A percentile compares a stretch with the other conserved stretches of the same genome.
These are phyloP conservation scores for Podospora pseudocomata DNA, from an alignment of 495 filamentous ascomycete species.

Conservation along the genomic window DNA sequence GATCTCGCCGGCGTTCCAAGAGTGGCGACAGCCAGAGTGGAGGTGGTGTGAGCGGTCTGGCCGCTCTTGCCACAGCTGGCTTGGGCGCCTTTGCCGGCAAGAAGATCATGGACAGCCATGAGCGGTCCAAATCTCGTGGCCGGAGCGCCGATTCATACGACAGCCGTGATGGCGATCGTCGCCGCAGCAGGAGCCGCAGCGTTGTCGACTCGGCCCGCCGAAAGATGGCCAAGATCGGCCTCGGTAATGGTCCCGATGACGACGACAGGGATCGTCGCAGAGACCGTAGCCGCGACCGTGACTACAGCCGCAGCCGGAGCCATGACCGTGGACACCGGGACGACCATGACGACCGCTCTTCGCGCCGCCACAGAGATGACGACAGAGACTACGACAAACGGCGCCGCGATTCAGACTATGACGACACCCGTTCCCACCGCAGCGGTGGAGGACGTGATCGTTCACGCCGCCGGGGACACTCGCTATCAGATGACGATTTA, in stretches of 20 bases:
- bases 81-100: slow-evolving; percentile 78
- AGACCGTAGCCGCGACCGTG: slow-evolving; percentile 31
- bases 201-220: slow-evolving; percentile 44
- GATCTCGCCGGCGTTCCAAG: slow-evolving; percentile 51
- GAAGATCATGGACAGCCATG: slow-evolving; percentile 65
- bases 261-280: slow-evolving; percentile 35
- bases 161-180: slow-evolving; percentile 40
- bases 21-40: slow-evolving; percentile 34
- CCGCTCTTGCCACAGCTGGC: slow-evolving; percentile 69
- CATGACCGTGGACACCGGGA: slow-evolving; percentile 33
- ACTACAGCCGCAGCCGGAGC: slow-evolving; percentile 28
- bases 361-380: slow-evolving; percentile 31
- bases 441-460: slow-evolving; percentile 36
- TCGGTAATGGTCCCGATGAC: slow-evolving; percentile 46
- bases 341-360: slow-evolving; percentile 44
- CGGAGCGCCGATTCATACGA: slow-evolving; percentile 50
- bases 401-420: slow-evolving; percentile 54
- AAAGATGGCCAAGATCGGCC: slow-evolving; percentile 44
- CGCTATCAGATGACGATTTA: slow-evolving; percentile 52
- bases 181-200: slow-evolving; percentile 50
- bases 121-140: slow-evolving; percentile 57
- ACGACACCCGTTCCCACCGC: slow-evolving; percentile 42
- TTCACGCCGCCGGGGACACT: slow-evolving; percentile 30
- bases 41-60: slow-evolving; percentile 50
- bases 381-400: slow-evolving; percentile 32